phyloP scores from a whole-genome alignment of 1,284 basidiomycete genomes.

The Porogramme epimiltina region DNA sequence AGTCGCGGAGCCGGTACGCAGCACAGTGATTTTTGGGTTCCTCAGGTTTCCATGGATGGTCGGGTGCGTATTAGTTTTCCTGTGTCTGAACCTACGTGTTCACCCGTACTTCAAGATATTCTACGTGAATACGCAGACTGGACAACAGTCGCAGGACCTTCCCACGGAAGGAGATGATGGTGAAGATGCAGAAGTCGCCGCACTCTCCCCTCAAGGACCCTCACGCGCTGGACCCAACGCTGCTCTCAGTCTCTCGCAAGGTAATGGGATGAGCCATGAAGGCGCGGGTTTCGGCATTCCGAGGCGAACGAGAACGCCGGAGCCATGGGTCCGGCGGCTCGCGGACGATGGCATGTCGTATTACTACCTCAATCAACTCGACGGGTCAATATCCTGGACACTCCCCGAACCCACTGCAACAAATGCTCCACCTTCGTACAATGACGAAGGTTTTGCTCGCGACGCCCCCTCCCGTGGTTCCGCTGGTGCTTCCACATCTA shows the following conservation, averaged over 20 bases:
- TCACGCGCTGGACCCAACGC: slow-evolving; percentile 56
- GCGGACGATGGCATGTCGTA: slow-evolving; percentile 85
- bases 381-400: slow-evolving; percentile 71
- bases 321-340: slow-evolving; percentile 79
- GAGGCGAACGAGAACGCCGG: slow-evolving; percentile 61
- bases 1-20: slow-evolving; percentile 30
- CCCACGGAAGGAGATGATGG: slow-evolving; percentile 71
- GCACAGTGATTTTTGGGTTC: slow-evolving; percentile 29
- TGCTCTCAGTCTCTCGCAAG: slow-evolving; percentile 44
- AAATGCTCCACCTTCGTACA: slow-evolving; percentile 10
- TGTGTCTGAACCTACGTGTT: neutral
- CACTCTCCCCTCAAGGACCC: slow-evolving; percentile 56
- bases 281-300: slow-evolving; percentile 62
- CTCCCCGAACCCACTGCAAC: slow-evolving; percentile 40
- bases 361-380: slow-evolving; percentile 77
- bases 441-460: slow-evolving; percentile 10
- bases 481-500: slow-evolving; percentile 4
- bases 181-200: slow-evolving; percentile 61
- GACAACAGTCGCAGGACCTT: slow-evolving; percentile 83
- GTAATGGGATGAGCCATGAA: slow-evolving; percentile 25
- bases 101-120: slow-evolving; percentile 65
- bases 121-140: slow-evolving; percentile 92
- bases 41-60: slow-evolving; percentile 45
- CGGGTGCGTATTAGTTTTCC: slow-evolving; percentile 51
- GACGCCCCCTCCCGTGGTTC: slow-evolving; percentile 5